Evolutionary conservation across 768 basidiomycete species (phyloP).

Genomic region (Leucogyrophana mollusca): DNA sequence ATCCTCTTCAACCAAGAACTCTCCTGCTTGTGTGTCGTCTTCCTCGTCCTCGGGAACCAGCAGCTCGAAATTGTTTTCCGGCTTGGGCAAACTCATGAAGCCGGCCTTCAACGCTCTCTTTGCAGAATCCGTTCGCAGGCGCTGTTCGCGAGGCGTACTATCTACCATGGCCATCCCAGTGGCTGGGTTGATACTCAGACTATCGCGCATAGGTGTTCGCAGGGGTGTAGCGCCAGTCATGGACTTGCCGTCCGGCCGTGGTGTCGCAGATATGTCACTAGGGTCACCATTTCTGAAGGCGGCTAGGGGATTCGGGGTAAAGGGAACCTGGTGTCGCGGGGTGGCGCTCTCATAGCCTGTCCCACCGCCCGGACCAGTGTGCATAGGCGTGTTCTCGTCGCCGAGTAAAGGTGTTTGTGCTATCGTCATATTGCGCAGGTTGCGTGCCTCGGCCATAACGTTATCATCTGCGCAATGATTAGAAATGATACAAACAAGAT

Average conservation of each 20-base stretch:
- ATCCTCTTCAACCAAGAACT: constrained; percentile 63
- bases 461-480: constrained; percentile 72
- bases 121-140: constrained; percentile 55
- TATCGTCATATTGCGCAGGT: constrained; percentile 90
- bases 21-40: constrained; percentile 31
- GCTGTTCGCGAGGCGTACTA: constrained; percentile 77
- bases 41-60: constrained; percentile 88
- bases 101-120: constrained; percentile 79
- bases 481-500: constrained; percentile 6
- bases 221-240: constrained; percentile 71
- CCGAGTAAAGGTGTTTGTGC: constrained; percentile 93
- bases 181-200: constrained; percentile 79
- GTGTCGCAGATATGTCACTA: constrained; percentile 49
- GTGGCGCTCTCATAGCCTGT: constrained; percentile 96
- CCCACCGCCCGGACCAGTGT: constrained; percentile 66
- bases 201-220: constrained; percentile 94
- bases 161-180: constrained; percentile 55
- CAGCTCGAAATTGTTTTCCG: constrained; percentile 97
- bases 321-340: constrained; percentile 85
- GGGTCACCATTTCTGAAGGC: constrained; percentile 58
- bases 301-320: constrained; percentile 95
- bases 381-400: constrained; percentile 96
- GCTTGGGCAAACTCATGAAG: constrained; percentile 83
- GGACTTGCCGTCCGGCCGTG: constrained; percentile 38
- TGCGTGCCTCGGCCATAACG: constrained; percentile 91